phyloP scores from a whole-genome alignment of 805 yeast species.

The Pichia pseudocactophila region DNA sequence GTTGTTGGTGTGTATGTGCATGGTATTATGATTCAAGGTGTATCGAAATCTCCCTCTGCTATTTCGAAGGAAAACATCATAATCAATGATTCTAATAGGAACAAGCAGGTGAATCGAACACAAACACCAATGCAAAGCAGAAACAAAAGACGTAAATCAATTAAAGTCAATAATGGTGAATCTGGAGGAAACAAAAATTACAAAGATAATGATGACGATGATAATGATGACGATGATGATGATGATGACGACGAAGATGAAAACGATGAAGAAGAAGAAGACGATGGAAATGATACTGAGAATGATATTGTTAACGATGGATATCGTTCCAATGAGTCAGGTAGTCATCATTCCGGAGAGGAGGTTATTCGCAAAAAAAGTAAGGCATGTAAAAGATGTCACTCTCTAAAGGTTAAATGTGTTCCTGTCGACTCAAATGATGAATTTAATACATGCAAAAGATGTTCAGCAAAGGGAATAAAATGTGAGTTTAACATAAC shows the following conservation, averaged over 20 bases:
- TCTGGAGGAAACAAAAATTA: background rate
- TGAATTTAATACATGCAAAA: constrained; percentile 57
- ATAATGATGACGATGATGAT: background rate
- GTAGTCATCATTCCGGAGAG: no score
- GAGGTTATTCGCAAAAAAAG: constrained; percentile 24
- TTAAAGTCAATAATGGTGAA: background rate
- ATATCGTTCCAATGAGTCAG: no score
- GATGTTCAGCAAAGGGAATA: constrained; percentile 59
- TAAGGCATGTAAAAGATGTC: constrained; percentile 68
- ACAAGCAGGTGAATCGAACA: no score
- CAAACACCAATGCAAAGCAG: no score
- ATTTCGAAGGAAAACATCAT: no score
- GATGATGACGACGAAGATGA: background rate
- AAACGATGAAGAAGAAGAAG: background rate
- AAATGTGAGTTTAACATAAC: constrained; percentile 60
- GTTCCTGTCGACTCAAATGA: constrained; percentile 56
- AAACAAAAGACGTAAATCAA: no score
- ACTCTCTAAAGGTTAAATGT: constrained; percentile 76
- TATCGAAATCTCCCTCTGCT: no score
- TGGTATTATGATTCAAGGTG: no score
- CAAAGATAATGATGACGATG: background rate
- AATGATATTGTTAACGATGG: background rate
- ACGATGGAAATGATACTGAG: background rate
- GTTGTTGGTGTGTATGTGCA: no score
- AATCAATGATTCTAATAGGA: no score